Percentiles rank a stretch among this genome's conserved stretches.
phyloP scores from a whole-genome alignment of 169 alveolate species.

The Sarcocystis neurona region DNA sequence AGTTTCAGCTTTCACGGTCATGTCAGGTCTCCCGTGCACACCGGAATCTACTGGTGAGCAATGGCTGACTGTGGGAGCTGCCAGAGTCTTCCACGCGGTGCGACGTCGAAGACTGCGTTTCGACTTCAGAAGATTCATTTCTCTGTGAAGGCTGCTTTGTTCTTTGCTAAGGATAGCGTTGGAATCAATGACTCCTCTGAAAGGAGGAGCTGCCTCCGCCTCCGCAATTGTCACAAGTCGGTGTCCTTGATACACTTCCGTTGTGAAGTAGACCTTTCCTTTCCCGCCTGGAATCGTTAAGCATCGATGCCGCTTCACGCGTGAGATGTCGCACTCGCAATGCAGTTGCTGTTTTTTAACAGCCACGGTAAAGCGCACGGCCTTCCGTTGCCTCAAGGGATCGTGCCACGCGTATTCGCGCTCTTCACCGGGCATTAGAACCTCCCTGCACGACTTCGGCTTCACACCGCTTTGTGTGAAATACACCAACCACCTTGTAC shows the following conservation, averaged over 20 bases:
- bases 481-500: slow-evolving; percentile 38
- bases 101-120: no score
- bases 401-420: slow-evolving; percentile 62
- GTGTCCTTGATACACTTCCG: slow-evolving; percentile 34
- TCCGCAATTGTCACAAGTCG: not conserved
- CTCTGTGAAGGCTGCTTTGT: no score
- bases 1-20: no score
- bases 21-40: no score
- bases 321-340: slow-evolving; percentile 53
- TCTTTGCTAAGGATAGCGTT: no score
- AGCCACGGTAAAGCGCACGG: slow-evolving; percentile 56
- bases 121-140: no score
- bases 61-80: no score
- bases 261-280: slow-evolving; percentile 34
- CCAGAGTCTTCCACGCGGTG: no score
- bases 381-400: slow-evolving; percentile 38
- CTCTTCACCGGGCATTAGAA: slow-evolving; percentile 48
- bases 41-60: no score
- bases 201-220: no score
- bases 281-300: slow-evolving; percentile 37
- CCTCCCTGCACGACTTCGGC: slow-evolving; percentile 37
- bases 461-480: slow-evolving; percentile 57
- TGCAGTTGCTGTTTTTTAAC: slow-evolving; percentile 32
- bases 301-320: slow-evolving; percentile 49
- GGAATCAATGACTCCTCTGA: no score